Conservation (phyloP, 352 stramenopile genomes). For the Globisporangium viniferum region DNA sequence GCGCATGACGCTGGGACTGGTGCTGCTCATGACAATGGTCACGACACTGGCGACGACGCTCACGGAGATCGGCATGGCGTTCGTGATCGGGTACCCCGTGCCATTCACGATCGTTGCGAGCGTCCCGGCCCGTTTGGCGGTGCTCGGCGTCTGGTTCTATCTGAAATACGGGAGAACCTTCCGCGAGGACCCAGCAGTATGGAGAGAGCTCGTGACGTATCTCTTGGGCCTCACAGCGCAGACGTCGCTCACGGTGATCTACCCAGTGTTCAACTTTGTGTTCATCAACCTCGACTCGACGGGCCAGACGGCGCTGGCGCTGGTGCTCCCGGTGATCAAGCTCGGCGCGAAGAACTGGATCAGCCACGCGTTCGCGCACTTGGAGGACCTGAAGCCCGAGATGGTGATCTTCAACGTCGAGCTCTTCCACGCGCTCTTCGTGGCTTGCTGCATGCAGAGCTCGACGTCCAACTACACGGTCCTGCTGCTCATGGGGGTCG, state of each 20-base stretch:
- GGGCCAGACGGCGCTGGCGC: slow-evolving; percentile 13
- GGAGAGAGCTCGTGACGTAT: slow-evolving; percentile 14
- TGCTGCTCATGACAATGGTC: slow-evolving; percentile 16
- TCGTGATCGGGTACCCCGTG: slow-evolving; percentile 23
- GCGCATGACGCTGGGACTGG: background rate
- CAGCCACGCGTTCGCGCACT: slow-evolving; percentile 13
- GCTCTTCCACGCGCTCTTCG: slow-evolving; percentile 25
- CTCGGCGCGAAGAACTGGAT: slow-evolving; percentile 25
- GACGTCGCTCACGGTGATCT: slow-evolving; percentile 21
- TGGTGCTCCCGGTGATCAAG: slow-evolving; percentile 23
- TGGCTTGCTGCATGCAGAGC: slow-evolving; percentile 27
- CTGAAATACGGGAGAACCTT: background rate
- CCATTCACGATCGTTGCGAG: slow-evolving; percentile 26
- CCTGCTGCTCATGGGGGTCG: background rate
- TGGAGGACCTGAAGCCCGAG: slow-evolving; percentile 27
- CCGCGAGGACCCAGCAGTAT: background rate
- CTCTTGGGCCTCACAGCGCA: slow-evolving; percentile 7
- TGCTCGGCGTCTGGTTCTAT: background rate
- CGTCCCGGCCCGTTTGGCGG: background rate
- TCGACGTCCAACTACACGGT: slow-evolving; percentile 19
- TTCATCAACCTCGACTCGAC: slow-evolving; percentile 14
- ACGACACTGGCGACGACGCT: slow-evolving; percentile 7
- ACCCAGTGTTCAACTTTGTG: slow-evolving; percentile 23
- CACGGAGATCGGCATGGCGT: slow-evolving; percentile 12
- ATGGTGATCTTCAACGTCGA: slow-evolving; percentile 30